A percentile compares a stretch with the other conserved stretches of the same genome.
Evolutionary conservation across 495 filamentous ascomycete genomes (phyloP).

Genomic region (Polyplosphaeria fusca): DNA sequence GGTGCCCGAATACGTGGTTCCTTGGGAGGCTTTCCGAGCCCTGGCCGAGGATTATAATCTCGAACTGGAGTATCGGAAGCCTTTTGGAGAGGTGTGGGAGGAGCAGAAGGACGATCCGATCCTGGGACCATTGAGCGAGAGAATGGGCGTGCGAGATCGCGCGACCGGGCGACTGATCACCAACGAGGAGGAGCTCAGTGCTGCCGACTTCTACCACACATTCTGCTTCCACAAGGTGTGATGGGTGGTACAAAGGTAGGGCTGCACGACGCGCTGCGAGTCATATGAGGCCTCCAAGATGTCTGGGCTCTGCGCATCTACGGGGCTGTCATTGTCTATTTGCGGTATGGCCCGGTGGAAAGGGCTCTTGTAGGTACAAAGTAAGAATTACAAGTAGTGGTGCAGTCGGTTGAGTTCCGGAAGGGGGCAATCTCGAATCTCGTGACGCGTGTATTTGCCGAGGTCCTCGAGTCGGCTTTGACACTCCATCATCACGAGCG

Average conservation of each 20-base stretch:
- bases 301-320: no score
- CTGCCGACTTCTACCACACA: constrained; percentile 83
- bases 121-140: constrained; percentile 78
- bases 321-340: no score
- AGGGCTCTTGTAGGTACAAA: no score
- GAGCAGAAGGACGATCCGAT: constrained; percentile 78
- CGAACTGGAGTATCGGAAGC: constrained; percentile 85
- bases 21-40: constrained; percentile 94
- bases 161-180: constrained; percentile 64
- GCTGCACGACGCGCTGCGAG: no score
- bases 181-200: constrained; percentile 80
- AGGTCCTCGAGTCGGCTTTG: constrained; percentile 26
- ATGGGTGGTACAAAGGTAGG: no score
- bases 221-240: constrained; percentile 95
- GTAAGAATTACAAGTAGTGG: no score
- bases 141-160: constrained; percentile 85
- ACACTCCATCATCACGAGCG: constrained; percentile 23
- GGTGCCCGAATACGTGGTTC: constrained; percentile 95
- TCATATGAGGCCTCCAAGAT: no score
- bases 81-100: constrained; percentile 85
- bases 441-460: constrained; percentile 17
- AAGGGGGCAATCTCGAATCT: constrained; percentile 1
- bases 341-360: no score
- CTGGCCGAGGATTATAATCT: constrained; percentile 95
- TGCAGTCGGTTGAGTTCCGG: no score